Conservation (phyloP, 441 rosid genomes). For the Mallotus japonicus region DNA sequence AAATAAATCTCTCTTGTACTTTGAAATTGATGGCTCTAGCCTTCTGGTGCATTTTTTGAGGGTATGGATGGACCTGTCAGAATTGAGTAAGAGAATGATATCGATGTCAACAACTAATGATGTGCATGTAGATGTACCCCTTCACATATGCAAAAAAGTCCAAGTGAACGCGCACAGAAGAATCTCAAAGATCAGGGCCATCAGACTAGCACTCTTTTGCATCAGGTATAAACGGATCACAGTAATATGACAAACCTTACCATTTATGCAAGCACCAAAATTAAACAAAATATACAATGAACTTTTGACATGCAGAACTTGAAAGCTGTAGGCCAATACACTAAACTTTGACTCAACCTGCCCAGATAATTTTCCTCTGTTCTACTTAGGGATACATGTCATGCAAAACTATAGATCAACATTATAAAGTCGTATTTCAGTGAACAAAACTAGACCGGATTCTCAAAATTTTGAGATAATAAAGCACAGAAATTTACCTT, state of each 20-base stretch:
- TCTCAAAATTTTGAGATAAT: neutral
- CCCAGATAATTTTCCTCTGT: neutral
- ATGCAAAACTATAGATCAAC: neutral
- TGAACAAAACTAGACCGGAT: neutral
- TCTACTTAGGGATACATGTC: neutral
- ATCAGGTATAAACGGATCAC: neutral
- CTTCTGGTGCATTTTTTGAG: neutral
- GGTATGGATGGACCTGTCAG: constrained; percentile 13
- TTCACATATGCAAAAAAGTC: neutral
- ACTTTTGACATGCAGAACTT: neutral
- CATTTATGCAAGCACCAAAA: neutral
- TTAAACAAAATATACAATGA: neutral
- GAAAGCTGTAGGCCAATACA: neutral
- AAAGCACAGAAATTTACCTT: constrained; percentile 42
- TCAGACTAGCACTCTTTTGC: neutral
- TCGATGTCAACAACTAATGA: neutral
- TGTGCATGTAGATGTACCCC: neutral
- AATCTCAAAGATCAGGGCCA: neutral
- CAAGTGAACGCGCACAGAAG: neutral
- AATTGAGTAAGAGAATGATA: neutral
- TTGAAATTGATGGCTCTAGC: constrained; percentile 8
- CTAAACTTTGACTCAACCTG: neutral
- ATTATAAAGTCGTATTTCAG: neutral
- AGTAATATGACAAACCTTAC: neutral
- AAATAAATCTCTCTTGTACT: neutral